phyloP scores from a whole-genome alignment of 2,329 filamentous ascomycete species.

The Nigrograna mackinnonii region DNA sequence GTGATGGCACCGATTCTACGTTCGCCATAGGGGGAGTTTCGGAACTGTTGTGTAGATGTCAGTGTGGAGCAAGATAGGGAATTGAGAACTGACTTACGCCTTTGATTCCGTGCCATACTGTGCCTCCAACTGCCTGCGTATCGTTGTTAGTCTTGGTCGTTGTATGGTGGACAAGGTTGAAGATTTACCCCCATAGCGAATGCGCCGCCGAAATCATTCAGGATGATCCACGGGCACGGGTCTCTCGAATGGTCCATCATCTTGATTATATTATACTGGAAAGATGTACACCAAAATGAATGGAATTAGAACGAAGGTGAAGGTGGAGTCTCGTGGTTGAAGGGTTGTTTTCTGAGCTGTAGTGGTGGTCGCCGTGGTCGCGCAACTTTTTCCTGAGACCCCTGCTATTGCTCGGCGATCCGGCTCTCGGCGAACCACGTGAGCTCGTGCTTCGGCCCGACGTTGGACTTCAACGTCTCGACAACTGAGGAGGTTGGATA shows the following conservation, averaged over 20 bases:
- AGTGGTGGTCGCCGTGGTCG: background rate
- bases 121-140: constrained; percentile 46
- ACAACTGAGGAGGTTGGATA: too few relatives aligned
- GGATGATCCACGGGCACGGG: constrained; percentile 93
- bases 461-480: too few relatives aligned
- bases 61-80: background rate
- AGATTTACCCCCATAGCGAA: constrained; percentile 90
- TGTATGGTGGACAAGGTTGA: constrained; percentile 1
- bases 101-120: constrained; percentile 95
- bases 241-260: constrained; percentile 94
- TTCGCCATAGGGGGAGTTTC: constrained; percentile 70
- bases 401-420: too few relatives aligned
- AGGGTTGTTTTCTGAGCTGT: background rate
- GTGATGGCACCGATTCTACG: constrained; percentile 89
- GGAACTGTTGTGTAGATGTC: constrained; percentile 29
- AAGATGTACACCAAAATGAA: background rate
- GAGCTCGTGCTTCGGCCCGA: too few relatives aligned
- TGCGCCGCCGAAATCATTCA: constrained; percentile 97
- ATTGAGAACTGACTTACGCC: constrained; percentile 62
- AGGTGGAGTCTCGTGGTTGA: background rate
- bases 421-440: too few relatives aligned
- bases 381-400: too few relatives aligned
- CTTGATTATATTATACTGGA: background rate
- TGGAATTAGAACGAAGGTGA: background rate
- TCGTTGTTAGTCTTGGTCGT: constrained; percentile 12